A percentile compares a stretch with the other conserved stretches of the same genome.
These are phyloP conservation scores for Oryza punctata DNA, from an alignment of 176 grass and related monocot species.

Conservation along the genomic window DNA sequence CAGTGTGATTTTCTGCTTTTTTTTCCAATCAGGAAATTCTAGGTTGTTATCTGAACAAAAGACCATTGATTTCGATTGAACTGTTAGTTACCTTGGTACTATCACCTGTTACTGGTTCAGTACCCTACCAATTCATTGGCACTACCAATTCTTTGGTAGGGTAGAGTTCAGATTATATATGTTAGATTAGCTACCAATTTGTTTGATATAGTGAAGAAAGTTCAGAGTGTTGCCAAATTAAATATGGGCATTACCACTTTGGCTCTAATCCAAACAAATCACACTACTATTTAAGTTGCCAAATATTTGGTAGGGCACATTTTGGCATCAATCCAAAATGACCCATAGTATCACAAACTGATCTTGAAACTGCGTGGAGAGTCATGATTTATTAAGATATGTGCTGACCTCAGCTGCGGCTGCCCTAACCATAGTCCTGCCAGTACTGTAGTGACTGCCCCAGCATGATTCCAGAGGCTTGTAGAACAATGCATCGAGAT, in stretches of 20 bases:
- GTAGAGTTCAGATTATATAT: no score
- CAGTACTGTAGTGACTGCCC: neutral
- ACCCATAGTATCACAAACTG: neutral
- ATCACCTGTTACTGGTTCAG: neutral
- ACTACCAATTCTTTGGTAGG: no score
- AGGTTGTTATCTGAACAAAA: neutral
- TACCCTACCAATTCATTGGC: no score
- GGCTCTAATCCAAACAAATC: no score
- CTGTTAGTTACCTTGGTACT: neutral
- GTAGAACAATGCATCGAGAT: neutral
- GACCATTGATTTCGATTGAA: neutral
- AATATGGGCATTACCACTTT: no score
- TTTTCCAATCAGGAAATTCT: neutral
- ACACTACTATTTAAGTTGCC: no score
- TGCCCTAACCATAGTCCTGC: neutral
- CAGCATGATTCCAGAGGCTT: slow-evolving; percentile 2
- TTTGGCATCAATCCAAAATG: no score
- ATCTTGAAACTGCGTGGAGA: neutral
- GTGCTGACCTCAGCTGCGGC: neutral
- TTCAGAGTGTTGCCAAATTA: no score
- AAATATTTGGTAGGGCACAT: no score
- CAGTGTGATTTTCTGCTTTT: neutral
- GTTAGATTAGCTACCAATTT: no score
- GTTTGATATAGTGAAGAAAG: no score
- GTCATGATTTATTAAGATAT: neutral